Conservation (phyloP, 495 filamentous ascomycete species). For the Daldinia loculata region DNA sequence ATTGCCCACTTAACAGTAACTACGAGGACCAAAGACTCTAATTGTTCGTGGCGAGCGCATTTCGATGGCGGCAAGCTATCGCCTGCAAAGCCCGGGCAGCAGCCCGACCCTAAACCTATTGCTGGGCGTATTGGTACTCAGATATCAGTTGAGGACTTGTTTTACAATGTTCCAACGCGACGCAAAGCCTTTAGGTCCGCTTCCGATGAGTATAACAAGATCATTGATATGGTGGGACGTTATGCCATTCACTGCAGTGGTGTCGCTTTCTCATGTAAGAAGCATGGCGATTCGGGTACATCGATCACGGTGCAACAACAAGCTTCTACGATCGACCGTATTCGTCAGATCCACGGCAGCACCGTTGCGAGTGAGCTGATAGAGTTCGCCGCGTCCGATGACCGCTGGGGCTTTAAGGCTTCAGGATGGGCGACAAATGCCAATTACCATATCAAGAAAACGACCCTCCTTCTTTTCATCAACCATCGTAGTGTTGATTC, state of each 20-base stretch:
- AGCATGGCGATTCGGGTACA: slow-evolving; percentile 85
- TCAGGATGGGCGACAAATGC: slow-evolving; percentile 89
- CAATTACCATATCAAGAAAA: slow-evolving; percentile 95
- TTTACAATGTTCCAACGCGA: slow-evolving; percentile 93
- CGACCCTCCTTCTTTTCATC: slow-evolving; percentile 90
- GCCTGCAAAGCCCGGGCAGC: slow-evolving; percentile 91
- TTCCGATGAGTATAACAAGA: slow-evolving; percentile 97
- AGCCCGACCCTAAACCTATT: slow-evolving; percentile 83
- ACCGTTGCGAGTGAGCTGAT: slow-evolving; percentile 90
- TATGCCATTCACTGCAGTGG: slow-evolving; percentile 94
- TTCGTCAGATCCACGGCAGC: slow-evolving; percentile 88
- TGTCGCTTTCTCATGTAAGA: slow-evolving; percentile 96
- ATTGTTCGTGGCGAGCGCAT: slow-evolving; percentile 86
- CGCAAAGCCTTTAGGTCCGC: slow-evolving; percentile 89
- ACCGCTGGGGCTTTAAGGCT: slow-evolving; percentile 82
- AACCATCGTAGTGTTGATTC: slow-evolving; percentile 98
- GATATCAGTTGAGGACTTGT: slow-evolving; percentile 96
- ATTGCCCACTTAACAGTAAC: slow-evolving; percentile 96
- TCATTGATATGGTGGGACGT: slow-evolving; percentile 91
- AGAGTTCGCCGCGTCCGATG: slow-evolving; percentile 74
- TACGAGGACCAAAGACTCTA: slow-evolving; percentile 89
- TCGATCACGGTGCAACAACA: slow-evolving; percentile 79
- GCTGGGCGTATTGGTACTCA: slow-evolving; percentile 96
- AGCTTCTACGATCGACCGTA: slow-evolving; percentile 79
- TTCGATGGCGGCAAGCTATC: slow-evolving; percentile 86